Percentiles rank a stretch among this genome's conserved stretches.
Conservation (phyloP, 805 yeast species). For the Candida michaelii region DNA sequence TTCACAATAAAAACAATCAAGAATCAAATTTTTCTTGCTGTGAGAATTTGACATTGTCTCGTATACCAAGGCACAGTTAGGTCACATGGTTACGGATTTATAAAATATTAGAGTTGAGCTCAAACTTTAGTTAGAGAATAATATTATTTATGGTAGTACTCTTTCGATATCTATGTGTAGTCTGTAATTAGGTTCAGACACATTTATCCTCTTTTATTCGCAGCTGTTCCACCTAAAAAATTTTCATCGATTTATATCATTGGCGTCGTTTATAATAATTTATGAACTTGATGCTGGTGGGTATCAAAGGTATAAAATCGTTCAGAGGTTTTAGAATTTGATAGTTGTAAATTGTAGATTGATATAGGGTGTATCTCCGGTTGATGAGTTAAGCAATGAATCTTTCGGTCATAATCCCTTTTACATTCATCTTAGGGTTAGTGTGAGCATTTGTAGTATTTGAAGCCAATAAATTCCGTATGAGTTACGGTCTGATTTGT, state of each 20-base stretch:
- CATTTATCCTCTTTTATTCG: background rate
- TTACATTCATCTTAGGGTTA: too few relatives aligned
- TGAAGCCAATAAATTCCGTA: too few relatives aligned
- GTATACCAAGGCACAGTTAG: constrained; percentile 2
- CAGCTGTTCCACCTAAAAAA: constrained; percentile 3
- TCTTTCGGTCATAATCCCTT: constrained; percentile 54
- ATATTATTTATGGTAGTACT: too few relatives aligned
- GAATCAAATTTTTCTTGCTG: constrained; percentile 6
- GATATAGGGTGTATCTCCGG: constrained; percentile 51
- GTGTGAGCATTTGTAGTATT: too few relatives aligned
- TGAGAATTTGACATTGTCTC: constrained; percentile 6
- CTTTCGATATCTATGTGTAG: too few relatives aligned
- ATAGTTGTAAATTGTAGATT: constrained; percentile 8
- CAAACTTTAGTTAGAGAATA: too few relatives aligned
- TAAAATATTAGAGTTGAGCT: background rate
- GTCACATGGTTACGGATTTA: background rate
- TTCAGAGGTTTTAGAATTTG: constrained; percentile 5
- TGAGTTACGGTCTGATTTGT: too few relatives aligned
- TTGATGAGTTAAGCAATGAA: constrained; percentile 44
- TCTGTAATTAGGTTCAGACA: background rate
- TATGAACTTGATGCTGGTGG: constrained; percentile 12
- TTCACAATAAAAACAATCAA: constrained; percentile 4
- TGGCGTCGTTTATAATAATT: constrained; percentile 11
- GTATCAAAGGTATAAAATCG: background rate
- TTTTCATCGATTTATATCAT: constrained; percentile 7